A percentile compares a stretch with the other conserved stretches of the same genome.
Evolutionary conservation across 2,329 filamentous ascomycete genomes (phyloP).

Genomic region (Berkeleyomyces basicola): DNA sequence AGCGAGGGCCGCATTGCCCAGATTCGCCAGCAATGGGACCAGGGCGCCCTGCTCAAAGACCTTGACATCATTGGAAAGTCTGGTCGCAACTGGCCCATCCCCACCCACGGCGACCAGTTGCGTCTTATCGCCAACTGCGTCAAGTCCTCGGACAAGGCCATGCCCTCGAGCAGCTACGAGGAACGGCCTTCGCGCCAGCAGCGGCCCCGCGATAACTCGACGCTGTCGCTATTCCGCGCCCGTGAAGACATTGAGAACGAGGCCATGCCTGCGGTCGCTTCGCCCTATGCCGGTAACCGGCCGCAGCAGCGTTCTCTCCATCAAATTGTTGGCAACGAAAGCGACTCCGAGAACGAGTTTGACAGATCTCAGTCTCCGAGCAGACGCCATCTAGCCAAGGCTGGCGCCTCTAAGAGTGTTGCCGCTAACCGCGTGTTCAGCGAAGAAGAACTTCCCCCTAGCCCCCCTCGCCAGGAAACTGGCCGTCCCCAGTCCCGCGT

Average conservation of each 20-base stretch:
- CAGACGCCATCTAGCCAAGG: slow-evolving; percentile 31
- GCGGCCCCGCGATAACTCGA: slow-evolving; percentile 32
- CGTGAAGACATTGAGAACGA: slow-evolving; percentile 43
- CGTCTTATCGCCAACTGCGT: slow-evolving; percentile 52
- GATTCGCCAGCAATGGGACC: slow-evolving; percentile 88
- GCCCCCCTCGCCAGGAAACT: slow-evolving; percentile 27
- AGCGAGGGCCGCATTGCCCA: slow-evolving; percentile 60
- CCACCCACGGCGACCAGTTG: slow-evolving; percentile 69
- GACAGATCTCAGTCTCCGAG: slow-evolving; percentile 33
- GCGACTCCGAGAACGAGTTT: slow-evolving; percentile 25
- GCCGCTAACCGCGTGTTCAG: slow-evolving; percentile 40
- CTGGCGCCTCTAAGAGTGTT: slow-evolving; percentile 37
- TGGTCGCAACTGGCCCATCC: slow-evolving; percentile 88
- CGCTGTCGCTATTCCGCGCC: slow-evolving; percentile 57
- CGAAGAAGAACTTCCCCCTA: slow-evolving; percentile 47
- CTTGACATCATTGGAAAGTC: slow-evolving; percentile 83
- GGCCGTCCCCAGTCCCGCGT: slow-evolving; percentile 17
- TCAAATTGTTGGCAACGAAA: slow-evolving; percentile 50
- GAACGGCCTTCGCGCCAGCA: slow-evolving; percentile 10
- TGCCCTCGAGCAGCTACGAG: neutral
- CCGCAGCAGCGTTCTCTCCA: slow-evolving; percentile 51
- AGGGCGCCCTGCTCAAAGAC: slow-evolving; percentile 80
- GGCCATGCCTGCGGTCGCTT: slow-evolving; percentile 34
- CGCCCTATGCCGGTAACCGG: slow-evolving; percentile 41
- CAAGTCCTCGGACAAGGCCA: slow-evolving; percentile 27